phyloP scores from a whole-genome alignment of 768 basidiomycete species.

The Tephrocybe rancida region DNA sequence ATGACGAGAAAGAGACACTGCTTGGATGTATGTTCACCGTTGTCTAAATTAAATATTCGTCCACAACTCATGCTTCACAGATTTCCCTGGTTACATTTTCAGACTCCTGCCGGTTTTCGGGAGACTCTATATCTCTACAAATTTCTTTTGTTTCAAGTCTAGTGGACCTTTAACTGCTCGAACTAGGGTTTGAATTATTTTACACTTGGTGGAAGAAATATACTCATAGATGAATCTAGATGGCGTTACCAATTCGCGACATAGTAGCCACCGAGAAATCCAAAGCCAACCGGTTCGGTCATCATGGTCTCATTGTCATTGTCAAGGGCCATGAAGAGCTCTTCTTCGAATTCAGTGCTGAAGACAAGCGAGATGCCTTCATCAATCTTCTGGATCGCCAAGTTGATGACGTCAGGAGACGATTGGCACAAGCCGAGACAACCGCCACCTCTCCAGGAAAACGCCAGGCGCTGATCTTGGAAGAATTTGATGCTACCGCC shows the following conservation, averaged over 20 bases:
- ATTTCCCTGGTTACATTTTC: constrained; percentile 89
- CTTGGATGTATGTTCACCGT: constrained; percentile 74
- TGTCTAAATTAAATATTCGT: neutral
- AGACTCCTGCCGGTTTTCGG: constrained; percentile 90
- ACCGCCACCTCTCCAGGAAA: constrained; percentile 51
- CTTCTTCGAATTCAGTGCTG: constrained; percentile 91
- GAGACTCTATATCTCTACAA: constrained; percentile 87
- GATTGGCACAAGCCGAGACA: constrained; percentile 46
- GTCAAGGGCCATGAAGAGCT: constrained; percentile 97
- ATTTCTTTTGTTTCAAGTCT: constrained; percentile 94
- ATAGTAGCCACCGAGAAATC: constrained; percentile 83
- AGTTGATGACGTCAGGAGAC: constrained; percentile 69
- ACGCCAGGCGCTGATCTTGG: constrained; percentile 77
- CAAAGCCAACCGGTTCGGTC: constrained; percentile 87
- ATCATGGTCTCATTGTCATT: constrained; percentile 86
- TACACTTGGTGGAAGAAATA: neutral
- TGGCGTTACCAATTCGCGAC: constrained; percentile 92
- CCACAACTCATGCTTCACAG: constrained; percentile 39
- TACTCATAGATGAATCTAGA: constrained; percentile 47
- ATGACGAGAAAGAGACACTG: constrained; percentile 84
- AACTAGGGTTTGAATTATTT: constrained; percentile 69
- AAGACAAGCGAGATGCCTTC: constrained; percentile 81
- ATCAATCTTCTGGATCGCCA: constrained; percentile 75
- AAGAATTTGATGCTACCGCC: constrained; percentile 71
- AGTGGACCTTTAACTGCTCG: constrained; percentile 75